Conservation (phyloP, 2,329 filamentous ascomycete species). For the Hypoxylon sp. region DNA sequence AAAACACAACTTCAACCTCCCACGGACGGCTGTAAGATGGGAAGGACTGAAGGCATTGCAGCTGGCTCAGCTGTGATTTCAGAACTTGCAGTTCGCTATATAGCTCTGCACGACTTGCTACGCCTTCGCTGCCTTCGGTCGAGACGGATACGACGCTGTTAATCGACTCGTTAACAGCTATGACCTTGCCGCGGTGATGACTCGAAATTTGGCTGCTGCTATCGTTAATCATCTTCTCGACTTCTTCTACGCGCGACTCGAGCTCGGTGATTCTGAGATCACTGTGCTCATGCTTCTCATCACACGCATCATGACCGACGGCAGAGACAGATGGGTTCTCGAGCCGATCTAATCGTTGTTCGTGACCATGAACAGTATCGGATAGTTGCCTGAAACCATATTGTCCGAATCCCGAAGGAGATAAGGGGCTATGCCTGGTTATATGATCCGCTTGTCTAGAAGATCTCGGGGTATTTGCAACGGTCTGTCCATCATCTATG, state of each 20-base stretch:
- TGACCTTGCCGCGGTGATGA: slow-evolving; percentile 47
- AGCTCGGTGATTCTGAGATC: slow-evolving; percentile 75
- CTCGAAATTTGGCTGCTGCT: slow-evolving; percentile 52
- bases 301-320: slow-evolving; percentile 72
- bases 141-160: slow-evolving; percentile 58
- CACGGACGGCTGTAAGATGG: slow-evolving; percentile 72
- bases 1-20: slow-evolving; percentile 78
- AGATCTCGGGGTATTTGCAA: slow-evolving; percentile 47
- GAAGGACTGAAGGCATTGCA: slow-evolving; percentile 62
- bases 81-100: slow-evolving; percentile 60
- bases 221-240: slow-evolving; percentile 63
- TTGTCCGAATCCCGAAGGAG: slow-evolving; percentile 40
- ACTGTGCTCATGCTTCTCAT: slow-evolving; percentile 71
- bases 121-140: slow-evolving; percentile 52
- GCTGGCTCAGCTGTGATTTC: slow-evolving; percentile 59
- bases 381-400: slow-evolving; percentile 57
- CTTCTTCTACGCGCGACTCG: slow-evolving; percentile 68
- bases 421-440: slow-evolving; percentile 36
- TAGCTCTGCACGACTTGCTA: slow-evolving; percentile 56
- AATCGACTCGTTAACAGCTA: slow-evolving; percentile 54
- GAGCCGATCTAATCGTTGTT: slow-evolving; percentile 71
- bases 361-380: slow-evolving; percentile 66
- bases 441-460: slow-evolving; percentile 35
- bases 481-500: slow-evolving; percentile 43
- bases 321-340: slow-evolving; percentile 76